Percentiles rank a stretch among this genome's conserved stretches.
phyloP scores from a whole-genome alignment of 2,329 filamentous ascomycete genomes.

The Boeremia lycopersici region DNA sequence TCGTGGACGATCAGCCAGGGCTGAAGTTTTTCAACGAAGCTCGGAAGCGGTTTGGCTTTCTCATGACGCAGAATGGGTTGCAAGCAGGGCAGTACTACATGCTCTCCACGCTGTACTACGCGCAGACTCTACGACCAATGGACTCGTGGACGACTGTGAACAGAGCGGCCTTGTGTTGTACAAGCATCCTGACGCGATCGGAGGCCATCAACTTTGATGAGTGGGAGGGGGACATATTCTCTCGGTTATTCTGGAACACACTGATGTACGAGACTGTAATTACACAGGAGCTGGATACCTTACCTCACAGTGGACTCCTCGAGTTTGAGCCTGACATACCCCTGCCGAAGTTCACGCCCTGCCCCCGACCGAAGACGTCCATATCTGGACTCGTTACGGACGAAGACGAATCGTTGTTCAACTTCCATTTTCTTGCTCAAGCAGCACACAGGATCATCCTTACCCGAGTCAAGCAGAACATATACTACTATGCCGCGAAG shows the following conservation, averaged over 20 bases:
- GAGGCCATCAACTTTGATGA: conserved; percentile 52
- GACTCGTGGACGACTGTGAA: conserved; percentile 62
- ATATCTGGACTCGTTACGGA: conserved; percentile 46
- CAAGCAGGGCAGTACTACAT: conserved; percentile 61
- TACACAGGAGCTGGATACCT: conserved; percentile 58
- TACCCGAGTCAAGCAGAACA: conserved; percentile 58
- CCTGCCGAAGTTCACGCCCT: conserved; percentile 59
- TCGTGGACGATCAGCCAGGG: conserved; percentile 51
- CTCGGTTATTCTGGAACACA: conserved; percentile 61
- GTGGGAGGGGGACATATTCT: conserved; percentile 63
- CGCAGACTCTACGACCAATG: conserved; percentile 58
- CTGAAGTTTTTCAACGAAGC: conserved; percentile 62
- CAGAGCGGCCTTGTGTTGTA: conserved; percentile 58
- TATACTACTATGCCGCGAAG: conserved; percentile 56
- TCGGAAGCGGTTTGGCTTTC: conserved; percentile 58
- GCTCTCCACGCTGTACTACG: conserved; percentile 59
- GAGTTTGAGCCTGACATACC: conserved; percentile 60
- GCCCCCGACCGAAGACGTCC: conserved; percentile 45
- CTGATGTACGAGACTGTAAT: conserved; percentile 63
- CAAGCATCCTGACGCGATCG: conserved; percentile 54
- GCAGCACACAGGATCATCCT: conserved; percentile 63
- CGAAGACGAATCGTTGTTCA: conserved; percentile 60
- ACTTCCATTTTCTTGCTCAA: conserved; percentile 63
- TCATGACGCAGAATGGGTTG: conserved; percentile 56
- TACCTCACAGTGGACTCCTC: conserved; percentile 58